Evolutionary conservation across 2,329 filamentous ascomycete species (phyloP).

Genomic region (Sclerotinia glacialis): DNA sequence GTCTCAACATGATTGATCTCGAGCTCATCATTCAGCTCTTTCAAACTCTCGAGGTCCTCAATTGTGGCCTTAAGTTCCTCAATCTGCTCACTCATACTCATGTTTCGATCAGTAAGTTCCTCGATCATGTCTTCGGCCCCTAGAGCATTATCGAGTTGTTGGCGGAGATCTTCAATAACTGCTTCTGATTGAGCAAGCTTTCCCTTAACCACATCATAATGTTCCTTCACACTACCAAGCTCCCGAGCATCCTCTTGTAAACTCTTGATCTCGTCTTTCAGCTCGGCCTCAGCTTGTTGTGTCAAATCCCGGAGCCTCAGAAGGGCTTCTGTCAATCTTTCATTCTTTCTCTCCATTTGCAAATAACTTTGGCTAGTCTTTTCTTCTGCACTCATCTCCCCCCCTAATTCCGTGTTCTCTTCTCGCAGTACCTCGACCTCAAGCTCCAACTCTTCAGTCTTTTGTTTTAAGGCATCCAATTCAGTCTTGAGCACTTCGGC

Average conservation of each 20-base stretch:
- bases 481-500: slow-evolving; percentile 80
- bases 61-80: slow-evolving; percentile 78
- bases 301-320: slow-evolving; percentile 82
- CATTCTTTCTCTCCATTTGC: slow-evolving; percentile 87
- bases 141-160: slow-evolving; percentile 85
- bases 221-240: slow-evolving; percentile 61
- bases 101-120: slow-evolving; percentile 82
- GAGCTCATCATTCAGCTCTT: slow-evolving; percentile 91
- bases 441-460: slow-evolving; percentile 78
- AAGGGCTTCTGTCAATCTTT: slow-evolving; percentile 80
- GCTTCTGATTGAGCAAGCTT: slow-evolving; percentile 70
- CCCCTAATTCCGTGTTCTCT: slow-evolving; percentile 79
- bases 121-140: slow-evolving; percentile 94
- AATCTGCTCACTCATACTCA: slow-evolving; percentile 77
- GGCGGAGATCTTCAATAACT: slow-evolving; percentile 78
- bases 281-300: slow-evolving; percentile 77
- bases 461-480: slow-evolving; percentile 70
- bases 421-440: slow-evolving; percentile 84
- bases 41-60: slow-evolving; percentile 82
- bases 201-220: slow-evolving; percentile 68
- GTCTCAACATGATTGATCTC: slow-evolving; percentile 91
- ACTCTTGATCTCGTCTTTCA: slow-evolving; percentile 70
- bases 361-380: slow-evolving; percentile 83
- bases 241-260: slow-evolving; percentile 73
- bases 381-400: slow-evolving; percentile 86